Percentiles rank a stretch among this genome's conserved stretches.
These are phyloP conservation scores for Monilinia vaccinii-corymbosi DNA, from an alignment of 2,329 filamentous ascomycete genomes.

Conservation along the genomic window DNA sequence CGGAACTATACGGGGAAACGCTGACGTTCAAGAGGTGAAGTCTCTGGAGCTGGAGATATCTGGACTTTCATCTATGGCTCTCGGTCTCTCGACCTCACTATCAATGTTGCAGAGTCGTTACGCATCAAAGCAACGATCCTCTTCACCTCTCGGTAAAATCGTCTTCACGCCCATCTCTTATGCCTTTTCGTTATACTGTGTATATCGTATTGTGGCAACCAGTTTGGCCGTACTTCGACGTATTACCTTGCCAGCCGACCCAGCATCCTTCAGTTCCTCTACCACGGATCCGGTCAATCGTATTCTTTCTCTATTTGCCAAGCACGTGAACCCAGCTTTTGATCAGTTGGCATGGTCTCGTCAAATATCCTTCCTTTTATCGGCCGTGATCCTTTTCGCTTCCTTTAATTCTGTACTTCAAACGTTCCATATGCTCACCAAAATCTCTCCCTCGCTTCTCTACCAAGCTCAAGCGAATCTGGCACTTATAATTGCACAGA, in stretches of 20 bases:
- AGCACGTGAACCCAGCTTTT: conserved; percentile 75
- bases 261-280: conserved; percentile 40
- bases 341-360: conserved; percentile 78
- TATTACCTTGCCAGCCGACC: conserved; percentile 30
- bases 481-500: conserved; percentile 69
- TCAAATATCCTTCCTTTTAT: conserved; percentile 75
- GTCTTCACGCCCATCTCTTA: conserved; percentile 53
- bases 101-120: conserved; percentile 53
- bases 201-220: conserved; percentile 73
- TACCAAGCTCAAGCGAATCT: conserved; percentile 65
- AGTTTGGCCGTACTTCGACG: conserved; percentile 58
- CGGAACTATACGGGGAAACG: conserved; percentile 56
- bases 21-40: conserved; percentile 50
- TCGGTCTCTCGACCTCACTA: conserved; percentile 57
- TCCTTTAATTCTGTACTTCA: conserved; percentile 79
- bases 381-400: conserved; percentile 71
- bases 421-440: conserved; percentile 72
- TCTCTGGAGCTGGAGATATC: conserved; percentile 64
- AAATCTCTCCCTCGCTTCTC: conserved; percentile 64
- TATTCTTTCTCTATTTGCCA: conserved; percentile 67
- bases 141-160: conserved; percentile 57
- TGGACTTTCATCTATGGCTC: conserved; percentile 72
- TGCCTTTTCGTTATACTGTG: conserved; percentile 70
- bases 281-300: conserved; percentile 77
- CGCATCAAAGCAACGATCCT: conserved; percentile 55